Conservation (phyloP, 768 basidiomycete genomes). For the Lactifluus piperatus region DNA sequence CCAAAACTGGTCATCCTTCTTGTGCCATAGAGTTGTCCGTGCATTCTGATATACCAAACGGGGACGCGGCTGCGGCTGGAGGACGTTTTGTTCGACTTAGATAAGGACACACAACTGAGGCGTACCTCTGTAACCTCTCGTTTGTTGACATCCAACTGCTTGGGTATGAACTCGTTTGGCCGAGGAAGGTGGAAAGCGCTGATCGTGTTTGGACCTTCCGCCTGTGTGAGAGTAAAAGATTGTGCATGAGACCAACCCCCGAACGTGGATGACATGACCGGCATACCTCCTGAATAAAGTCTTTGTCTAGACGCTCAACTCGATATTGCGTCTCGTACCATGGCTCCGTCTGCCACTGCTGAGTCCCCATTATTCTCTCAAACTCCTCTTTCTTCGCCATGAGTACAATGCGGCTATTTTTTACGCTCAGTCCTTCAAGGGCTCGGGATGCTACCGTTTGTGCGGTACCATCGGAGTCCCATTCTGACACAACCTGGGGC, state of each 20-base stretch:
- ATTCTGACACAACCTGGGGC: constrained; percentile 64
- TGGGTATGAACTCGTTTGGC: constrained; percentile 87
- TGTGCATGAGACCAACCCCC: neutral
- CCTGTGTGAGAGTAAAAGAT: constrained; percentile 32
- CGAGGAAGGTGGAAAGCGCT: constrained; percentile 68
- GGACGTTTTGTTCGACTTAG: neutral
- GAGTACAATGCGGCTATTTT: constrained; percentile 59
- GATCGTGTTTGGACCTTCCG: constrained; percentile 53
- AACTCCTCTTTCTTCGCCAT: constrained; percentile 68
- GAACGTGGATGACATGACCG: neutral
- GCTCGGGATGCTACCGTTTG: constrained; percentile 50
- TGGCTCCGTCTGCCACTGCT: constrained; percentile 65
- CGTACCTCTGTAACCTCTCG: constrained; percentile 54
- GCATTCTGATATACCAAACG: constrained; percentile 64
- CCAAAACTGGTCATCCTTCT: constrained; percentile 97
- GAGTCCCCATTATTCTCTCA: constrained; percentile 38
- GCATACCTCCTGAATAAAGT: constrained; percentile 48
- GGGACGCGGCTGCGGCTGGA: constrained; percentile 67
- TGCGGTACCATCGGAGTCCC: constrained; percentile 42
- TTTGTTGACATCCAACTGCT: constrained; percentile 77
- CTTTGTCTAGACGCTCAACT: constrained; percentile 58
- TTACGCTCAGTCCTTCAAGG: constrained; percentile 49
- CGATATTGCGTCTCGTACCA: constrained; percentile 90
- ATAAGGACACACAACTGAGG: neutral
- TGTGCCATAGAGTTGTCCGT: constrained; percentile 81